Base-by-base conservation (phyloP, 805 yeast species). In the Monosporozyma unispora region DNA sequence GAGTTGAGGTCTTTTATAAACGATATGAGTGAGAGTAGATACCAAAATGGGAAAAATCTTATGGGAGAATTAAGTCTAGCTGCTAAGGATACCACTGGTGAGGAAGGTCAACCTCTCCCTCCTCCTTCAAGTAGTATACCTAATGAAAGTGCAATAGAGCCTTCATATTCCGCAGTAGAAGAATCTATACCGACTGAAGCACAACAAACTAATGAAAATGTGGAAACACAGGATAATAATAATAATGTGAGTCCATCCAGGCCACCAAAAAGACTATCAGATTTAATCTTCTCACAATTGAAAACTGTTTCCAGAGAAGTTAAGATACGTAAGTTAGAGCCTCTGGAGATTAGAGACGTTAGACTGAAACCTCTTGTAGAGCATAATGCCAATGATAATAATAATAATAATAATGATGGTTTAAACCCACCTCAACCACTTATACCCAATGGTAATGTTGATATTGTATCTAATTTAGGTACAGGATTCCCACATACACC, bases 11-110 rank as follows among this genome's bases (percentile, higher is more conserved):
- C 52, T 12, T 59, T 55, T 44, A 41, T 61, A 25, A 52, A 51
- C 23, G 66, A 61, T 45, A 41, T 61, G 33, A 61, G 66, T 47
- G 48, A 54, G 16, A 59, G 57, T 19, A 44, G 60, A 37, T 58
- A 49, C 9, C 50, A 59, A 12, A 58, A 53, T 51, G 53, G 52
- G 9, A 51, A 45, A 40, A 54, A 52, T 27, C 41, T 54, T 29
- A 50, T 48, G 12, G 38, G 45, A 19, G 47, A 48, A 22, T 40
- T 52, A 21, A 45, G 21, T 5, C 19, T 21, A 27, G 48, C 46
- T 4, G 38, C 27, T 12, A 46, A 42, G 22, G 25, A 27, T 14
- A 39, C 45, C 16, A 46, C 21, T 33, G 38, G 39, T 14, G 37
- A 21, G 19, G 28, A 6, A 12, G 33, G n/a, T n/a, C n/a, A n/a